Percentiles rank a stretch among this genome's conserved stretches.
Evolutionary conservation across 148 eudicot genomes (phyloP).

Genomic region (Polygonum aviculare): DNA sequence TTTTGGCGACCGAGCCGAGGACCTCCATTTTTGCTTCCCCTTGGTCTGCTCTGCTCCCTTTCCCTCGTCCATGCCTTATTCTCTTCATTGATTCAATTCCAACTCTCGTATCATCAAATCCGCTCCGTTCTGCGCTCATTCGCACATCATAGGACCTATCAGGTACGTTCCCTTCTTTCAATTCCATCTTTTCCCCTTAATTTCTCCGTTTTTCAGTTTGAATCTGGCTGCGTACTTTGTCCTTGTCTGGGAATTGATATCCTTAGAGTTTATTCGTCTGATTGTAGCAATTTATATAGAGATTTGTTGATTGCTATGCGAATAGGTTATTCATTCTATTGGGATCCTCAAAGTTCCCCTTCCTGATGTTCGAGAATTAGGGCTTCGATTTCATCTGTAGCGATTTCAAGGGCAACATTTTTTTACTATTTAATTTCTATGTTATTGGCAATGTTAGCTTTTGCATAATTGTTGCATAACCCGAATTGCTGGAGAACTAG

Average conservation of each 20-base stretch:
- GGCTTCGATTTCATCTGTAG: neutral
- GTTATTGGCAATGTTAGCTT: neutral
- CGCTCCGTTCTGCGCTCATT: neutral
- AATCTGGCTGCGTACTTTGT: neutral
- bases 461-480: neutral
- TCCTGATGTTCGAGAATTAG: neutral
- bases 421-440: neutral
- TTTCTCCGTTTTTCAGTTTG: neutral
- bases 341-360: neutral
- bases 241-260: neutral
- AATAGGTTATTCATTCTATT: neutral
- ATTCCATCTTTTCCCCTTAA: neutral
- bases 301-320: neutral
- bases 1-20: slow-evolving; percentile 4
- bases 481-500: neutral
- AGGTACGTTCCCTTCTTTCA: neutral
- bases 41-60: neutral
- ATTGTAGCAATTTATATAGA: neutral
- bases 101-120: neutral
- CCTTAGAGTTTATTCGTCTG: neutral
- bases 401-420: neutral
- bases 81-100: neutral
- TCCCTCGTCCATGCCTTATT: neutral
- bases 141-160: neutral
- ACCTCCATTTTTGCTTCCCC: neutral